Base-by-base conservation (phyloP, 228 moss, liverwort and hornwort species). In the Sphagnum fallax region DNA sequence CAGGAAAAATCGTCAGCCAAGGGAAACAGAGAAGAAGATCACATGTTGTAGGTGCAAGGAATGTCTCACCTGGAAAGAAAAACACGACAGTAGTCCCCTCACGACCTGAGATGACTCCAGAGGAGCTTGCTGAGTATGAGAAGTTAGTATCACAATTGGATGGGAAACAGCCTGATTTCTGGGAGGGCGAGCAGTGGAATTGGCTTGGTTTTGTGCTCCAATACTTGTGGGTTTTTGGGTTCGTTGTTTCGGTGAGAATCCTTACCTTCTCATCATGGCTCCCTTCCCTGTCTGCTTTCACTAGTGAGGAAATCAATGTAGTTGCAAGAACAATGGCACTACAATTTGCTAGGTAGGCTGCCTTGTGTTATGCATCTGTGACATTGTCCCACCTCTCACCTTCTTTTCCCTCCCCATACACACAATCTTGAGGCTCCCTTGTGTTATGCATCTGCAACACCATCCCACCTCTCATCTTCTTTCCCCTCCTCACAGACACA, bases 161-260 rank as follows among this genome's bases (percentile, higher is more conserved):
- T 16, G 97, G 97, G 52, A 66, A 32, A 3, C 57, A 73, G 65
- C 81, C 91, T 4, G 85, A 83, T 69, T 93, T 98, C 60, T 98
- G 92, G 92, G 98, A 98, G 69, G 98, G 98, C 49, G 71, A 87
- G 66, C 2, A 60, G 9, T 98, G 90, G 90, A 69, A 89, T 0
- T 2, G 53, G 5, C 73, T 98, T 18, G 98, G 98, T 5, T 94
- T 92, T 69, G 6, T 65, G n/a, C 0, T 98, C 16, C 88, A 98
- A 84, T 98, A 94, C 51, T 51, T 98, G 77, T 98, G 98, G 98
- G 90, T 75, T 16, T 84, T 94, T 66, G 98, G 94, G 55, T 71
- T 98, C 53, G 70, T 72, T 6, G 50, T 98, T 62, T 65, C 98
- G 90, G 98, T 97, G 82, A n/a, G 80, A 74, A 16, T 55, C 47